Percentiles rank a stretch among this genome's conserved stretches.
These are phyloP conservation scores for Gleditsia sinensis DNA, from an alignment of 306 rosid genomes.

Conservation along the genomic window DNA sequence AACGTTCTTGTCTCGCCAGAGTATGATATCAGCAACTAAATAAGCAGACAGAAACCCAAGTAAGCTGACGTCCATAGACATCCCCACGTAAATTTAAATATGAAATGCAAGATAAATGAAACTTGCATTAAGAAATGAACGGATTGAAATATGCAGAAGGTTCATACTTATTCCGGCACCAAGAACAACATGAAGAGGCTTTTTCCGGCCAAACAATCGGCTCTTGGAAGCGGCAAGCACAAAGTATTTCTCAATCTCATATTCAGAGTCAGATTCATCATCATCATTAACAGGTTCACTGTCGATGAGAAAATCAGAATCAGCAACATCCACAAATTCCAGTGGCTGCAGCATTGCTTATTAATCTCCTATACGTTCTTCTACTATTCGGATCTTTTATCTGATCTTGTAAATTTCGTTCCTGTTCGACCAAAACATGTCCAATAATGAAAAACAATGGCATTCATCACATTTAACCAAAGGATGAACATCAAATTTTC, in stretches of 20 bases:
- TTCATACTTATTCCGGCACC: constrained; percentile 62
- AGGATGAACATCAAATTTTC: background rate
- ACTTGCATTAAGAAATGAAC: background rate
- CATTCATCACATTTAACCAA: constrained; percentile 2
- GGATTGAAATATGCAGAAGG: background rate
- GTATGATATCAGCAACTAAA: constrained; percentile 63
- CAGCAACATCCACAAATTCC: constrained; percentile 55
- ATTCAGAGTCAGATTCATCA: constrained; percentile 51
- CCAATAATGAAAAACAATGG: background rate
- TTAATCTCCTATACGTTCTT: background rate
- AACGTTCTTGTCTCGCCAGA: constrained; percentile 55
- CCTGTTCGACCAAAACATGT: constrained; percentile 19
- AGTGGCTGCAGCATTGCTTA: constrained; percentile 33
- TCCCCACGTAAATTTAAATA: too few relatives aligned
- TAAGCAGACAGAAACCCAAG: constrained; percentile 22
- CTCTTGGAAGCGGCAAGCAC: constrained; percentile 41
- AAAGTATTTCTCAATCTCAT: constrained; percentile 46
- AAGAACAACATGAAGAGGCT: constrained; percentile 54
- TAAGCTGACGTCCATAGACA: too few relatives aligned
- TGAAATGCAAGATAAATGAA: background rate
- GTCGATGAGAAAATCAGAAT: constrained; percentile 46
- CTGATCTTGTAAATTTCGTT: background rate
- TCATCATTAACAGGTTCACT: constrained; percentile 41
- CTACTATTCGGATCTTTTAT: constrained; percentile 15
- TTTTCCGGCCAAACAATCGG: constrained; percentile 58